These are phyloP conservation scores for Penicillium argentinense DNA, from an alignment of 495 filamentous ascomycete genomes.

Conservation along the genomic window DNA sequence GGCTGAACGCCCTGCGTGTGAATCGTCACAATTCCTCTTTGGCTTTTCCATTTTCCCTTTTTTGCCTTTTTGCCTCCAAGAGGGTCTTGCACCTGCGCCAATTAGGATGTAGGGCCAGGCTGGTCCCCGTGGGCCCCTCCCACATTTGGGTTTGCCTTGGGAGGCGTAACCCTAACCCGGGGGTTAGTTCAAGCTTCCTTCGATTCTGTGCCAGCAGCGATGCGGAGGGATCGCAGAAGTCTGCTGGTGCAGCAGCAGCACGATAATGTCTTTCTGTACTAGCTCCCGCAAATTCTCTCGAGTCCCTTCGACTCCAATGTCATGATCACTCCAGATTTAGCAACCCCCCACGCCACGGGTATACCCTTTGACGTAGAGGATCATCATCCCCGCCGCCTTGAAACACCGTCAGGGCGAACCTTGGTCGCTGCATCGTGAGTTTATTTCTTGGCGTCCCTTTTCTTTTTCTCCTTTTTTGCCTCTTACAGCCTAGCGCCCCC, in stretches of 20 bases:
- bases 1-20: conserved; percentile 18
- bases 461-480: conserved; percentile 13
- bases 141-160: conserved; percentile 19
- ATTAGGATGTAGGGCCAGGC: conserved; percentile 4
- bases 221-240: too few relatives aligned
- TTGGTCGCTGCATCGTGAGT: conserved; percentile 38
- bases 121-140: conserved; percentile 16
- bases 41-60: conserved; percentile 5
- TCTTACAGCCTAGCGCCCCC: conserved; percentile 10
- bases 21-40: conserved; percentile 10
- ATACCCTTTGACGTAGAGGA: conserved; percentile 44
- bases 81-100: conserved; percentile 12
- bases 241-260: too few relatives aligned
- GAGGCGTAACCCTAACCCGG: conserved; percentile 7
- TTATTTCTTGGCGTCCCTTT: conserved; percentile 35
- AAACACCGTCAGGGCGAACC: conserved; percentile 39
- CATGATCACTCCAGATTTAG: too few relatives aligned
- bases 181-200: conserved; percentile 15
- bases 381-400: conserved; percentile 43
- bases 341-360: conserved; percentile 34
- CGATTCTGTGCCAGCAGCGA: too few relatives aligned
- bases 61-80: conserved; percentile 7
- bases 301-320: too few relatives aligned
- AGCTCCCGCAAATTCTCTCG: too few relatives aligned
- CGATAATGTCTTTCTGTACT: too few relatives aligned